Evolutionary conservation across 805 yeast species (phyloP).

Genomic region (Ogataea nakhonphanomensis): DNA sequence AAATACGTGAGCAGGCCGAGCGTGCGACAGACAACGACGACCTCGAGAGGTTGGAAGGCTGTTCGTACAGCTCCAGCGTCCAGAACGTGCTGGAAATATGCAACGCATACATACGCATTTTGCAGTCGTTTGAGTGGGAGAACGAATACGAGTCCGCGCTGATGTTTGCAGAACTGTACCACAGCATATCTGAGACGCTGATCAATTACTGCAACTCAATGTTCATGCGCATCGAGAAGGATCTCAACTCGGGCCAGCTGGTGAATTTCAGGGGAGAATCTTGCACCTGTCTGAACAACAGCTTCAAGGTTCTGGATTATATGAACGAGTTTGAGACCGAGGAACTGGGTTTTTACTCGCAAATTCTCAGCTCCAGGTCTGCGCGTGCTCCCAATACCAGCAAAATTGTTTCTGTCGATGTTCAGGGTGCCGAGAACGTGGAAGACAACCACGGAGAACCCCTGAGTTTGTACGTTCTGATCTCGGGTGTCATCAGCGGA

Average conservation of each 20-base stretch:
- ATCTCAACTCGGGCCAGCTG: slow-evolving; percentile 15
- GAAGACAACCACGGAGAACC: slow-evolving; percentile 32
- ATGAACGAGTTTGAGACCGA: slow-evolving; percentile 16
- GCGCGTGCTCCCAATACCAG: slow-evolving; percentile 4
- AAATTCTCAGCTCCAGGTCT: slow-evolving; percentile 10
- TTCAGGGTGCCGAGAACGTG: slow-evolving; percentile 30
- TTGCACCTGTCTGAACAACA: slow-evolving; percentile 32
- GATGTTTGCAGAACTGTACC: slow-evolving; percentile 57
- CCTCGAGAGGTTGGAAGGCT: slow-evolving; percentile 40
- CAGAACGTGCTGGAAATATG: slow-evolving; percentile 28
- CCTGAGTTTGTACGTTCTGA: slow-evolving; percentile 23
- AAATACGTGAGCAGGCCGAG: slow-evolving; percentile 31
- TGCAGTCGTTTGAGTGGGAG: slow-evolving; percentile 63
- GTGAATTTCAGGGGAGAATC: slow-evolving; percentile 21
- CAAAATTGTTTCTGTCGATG: slow-evolving; percentile 23
- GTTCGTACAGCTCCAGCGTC: slow-evolving; percentile 29
- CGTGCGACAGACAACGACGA: slow-evolving; percentile 57
- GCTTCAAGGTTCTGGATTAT: slow-evolving; percentile 22
- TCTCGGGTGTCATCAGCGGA: slow-evolving; percentile 24
- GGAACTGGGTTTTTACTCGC: slow-evolving; percentile 13
- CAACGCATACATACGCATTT: slow-evolving; percentile 41
- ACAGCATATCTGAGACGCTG: slow-evolving; percentile 60
- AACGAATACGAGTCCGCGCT: slow-evolving; percentile 60
- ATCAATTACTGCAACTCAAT: slow-evolving; percentile 44
- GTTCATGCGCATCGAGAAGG: slow-evolving; percentile 19